These are phyloP conservation scores for Phytophthora sp. DNA, from an alignment of 352 stramenopile species.

Conservation along the genomic window DNA sequence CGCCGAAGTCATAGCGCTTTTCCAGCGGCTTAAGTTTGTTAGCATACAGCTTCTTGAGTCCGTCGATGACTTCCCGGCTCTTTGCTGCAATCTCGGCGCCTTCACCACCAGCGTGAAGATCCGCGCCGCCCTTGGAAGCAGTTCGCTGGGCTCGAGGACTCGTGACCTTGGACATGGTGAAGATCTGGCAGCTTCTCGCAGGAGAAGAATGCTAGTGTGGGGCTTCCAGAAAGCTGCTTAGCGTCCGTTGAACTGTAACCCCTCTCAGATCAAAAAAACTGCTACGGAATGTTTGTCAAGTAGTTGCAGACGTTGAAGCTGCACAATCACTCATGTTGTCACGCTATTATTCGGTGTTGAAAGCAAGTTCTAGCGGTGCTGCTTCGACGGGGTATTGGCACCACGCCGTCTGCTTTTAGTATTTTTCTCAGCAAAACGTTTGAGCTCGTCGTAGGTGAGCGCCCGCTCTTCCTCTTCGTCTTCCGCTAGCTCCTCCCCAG, in stretches of 20 bases:
- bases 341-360: neutral
- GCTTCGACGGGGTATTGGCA: neutral
- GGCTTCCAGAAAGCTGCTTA: too few relatives aligned
- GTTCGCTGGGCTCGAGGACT: slow-evolving; percentile 22
- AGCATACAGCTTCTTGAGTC: slow-evolving; percentile 82
- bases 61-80: slow-evolving; percentile 76
- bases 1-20: slow-evolving; percentile 93
- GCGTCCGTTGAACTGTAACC: slow-evolving; percentile 15
- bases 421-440: slow-evolving; percentile 62
- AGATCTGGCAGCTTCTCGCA: neutral
- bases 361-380: neutral
- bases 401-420: slow-evolving; percentile 37
- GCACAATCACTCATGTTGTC: neutral
- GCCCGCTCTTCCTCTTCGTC: slow-evolving; percentile 73
- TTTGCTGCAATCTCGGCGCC: slow-evolving; percentile 68
- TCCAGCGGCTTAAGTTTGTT: slow-evolving; percentile 85
- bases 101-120: slow-evolving; percentile 52
- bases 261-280: neutral
- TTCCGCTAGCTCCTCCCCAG: slow-evolving; percentile 32
- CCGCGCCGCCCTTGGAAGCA: slow-evolving; percentile 28
- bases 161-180: slow-evolving; percentile 22
- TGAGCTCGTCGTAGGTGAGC: slow-evolving; percentile 80
- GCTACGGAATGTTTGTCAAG: slow-evolving; percentile 15
- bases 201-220: slow-evolving; percentile 8
- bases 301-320: slow-evolving; percentile 30